Evolutionary conservation across 768 basidiomycete species (phyloP), one percentile per base, ranked within the genome.

Genomic region (Boletus sp.): DNA sequence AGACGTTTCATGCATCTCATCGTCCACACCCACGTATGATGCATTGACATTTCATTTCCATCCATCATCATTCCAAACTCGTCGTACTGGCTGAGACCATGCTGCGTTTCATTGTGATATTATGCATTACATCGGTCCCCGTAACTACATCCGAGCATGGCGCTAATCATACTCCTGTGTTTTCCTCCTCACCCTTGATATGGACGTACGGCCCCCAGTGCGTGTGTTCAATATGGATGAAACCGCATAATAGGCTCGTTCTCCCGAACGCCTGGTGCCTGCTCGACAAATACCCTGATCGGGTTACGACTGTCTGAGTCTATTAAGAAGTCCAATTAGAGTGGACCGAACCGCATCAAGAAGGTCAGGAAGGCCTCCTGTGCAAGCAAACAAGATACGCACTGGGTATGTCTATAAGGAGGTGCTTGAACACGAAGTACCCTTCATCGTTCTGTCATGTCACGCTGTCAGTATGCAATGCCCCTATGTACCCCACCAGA

Each of bases 401-500:
- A 91, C 89, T 84, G 33, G 90, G 90, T 53, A 92, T 79, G 70
- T 92, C 89, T 39, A 92, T 78, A 41, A 90, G 76, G 46, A 92
- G 76, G 68, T 90, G 90, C 47, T 85, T 79, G 69, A 87, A 87
- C 53, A 85, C 80, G 66, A 88, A 93, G 65, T 87, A 84, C 8
- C 89, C 90, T 48, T 86, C 80, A 46, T 81, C 80, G 58, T 90
- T 87, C 89, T 91, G 65, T 42, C 30, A 51, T 39, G 50, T 51
- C 50, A 58, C 21, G 48, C 43, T 33, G 49, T 60, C 52, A 55
- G 49, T 39, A 56, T 49, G 23, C 45, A 42, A 55, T 32, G 19
- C 42, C 25, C 43, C 37, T 42, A 43, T 54, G 51, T 45, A 49
- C 19, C 35, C 25, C 47, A 48, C 29, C 49, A 51, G 43, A n/a